A percentile compares a stretch with the other conserved stretches of the same genome.
phyloP scores from a whole-genome alignment of 2,329 filamentous ascomycete species.

The Verticillium nonalfalfae region DNA sequence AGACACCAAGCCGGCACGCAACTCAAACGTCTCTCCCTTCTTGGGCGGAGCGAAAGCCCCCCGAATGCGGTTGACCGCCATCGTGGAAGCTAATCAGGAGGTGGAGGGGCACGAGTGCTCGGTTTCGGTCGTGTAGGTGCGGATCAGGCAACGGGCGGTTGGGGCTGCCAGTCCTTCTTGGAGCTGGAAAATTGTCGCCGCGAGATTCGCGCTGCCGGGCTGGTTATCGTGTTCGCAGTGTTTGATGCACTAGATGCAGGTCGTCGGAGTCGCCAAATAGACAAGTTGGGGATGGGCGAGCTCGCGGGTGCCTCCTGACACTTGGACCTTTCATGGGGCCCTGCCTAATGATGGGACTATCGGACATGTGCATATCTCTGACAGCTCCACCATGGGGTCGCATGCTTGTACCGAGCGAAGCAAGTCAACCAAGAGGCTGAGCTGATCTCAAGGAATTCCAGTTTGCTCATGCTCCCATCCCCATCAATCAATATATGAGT shows the following conservation, averaged over 20 bases:
- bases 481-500: too few relatives aligned
- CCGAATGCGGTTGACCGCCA: constrained; percentile 95
- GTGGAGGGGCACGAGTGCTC: constrained; percentile 18
- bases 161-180: neutral
- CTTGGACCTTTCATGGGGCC: constrained; percentile 1
- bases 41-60: constrained; percentile 87
- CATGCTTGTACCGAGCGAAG: neutral
- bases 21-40: constrained; percentile 97
- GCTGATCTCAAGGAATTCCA: too few relatives aligned
- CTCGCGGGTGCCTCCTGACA: neutral
- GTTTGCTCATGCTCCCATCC: too few relatives aligned
- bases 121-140: neutral
- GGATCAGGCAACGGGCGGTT: neutral
- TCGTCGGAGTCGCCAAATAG: neutral
- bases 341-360: neutral
- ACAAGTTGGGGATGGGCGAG: neutral
- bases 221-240: neutral
- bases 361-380: neutral
- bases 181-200: neutral
- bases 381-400: neutral
- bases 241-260: neutral
- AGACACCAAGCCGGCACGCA: constrained; percentile 90
- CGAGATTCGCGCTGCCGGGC: neutral
- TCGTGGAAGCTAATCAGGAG: constrained; percentile 31
- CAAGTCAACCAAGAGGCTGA: neutral